Evolutionary conservation across 495 filamentous ascomycete genomes (phyloP).

Genomic region (Aspergillus conjunctus): DNA sequence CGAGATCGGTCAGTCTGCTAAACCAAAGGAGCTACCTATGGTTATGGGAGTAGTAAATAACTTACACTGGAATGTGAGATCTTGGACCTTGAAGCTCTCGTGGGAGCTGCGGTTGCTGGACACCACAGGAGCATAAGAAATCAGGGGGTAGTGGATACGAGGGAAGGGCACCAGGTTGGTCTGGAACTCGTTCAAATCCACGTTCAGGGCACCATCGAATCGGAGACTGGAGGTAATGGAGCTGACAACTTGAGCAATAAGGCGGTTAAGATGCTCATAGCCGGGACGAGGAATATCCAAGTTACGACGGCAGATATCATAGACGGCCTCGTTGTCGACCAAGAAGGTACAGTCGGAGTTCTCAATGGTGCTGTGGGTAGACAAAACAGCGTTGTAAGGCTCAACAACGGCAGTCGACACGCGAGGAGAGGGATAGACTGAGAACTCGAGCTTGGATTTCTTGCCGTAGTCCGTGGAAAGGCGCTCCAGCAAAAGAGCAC

Average conservation of each 20-base stretch:
- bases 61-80: constrained; percentile 84
- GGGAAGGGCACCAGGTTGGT: constrained; percentile 92
- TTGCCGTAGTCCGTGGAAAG: constrained; percentile 88
- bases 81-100: constrained; percentile 88
- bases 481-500: constrained; percentile 83
- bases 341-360: constrained; percentile 92
- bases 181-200: constrained; percentile 93
- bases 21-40: constrained; percentile 32
- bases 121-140: constrained; percentile 87
- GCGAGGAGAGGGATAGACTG: constrained; percentile 83
- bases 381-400: constrained; percentile 90
- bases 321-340: constrained; percentile 91
- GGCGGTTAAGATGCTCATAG: constrained; percentile 85
- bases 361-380: constrained; percentile 91
- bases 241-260: constrained; percentile 90
- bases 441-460: constrained; percentile 94
- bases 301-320: constrained; percentile 89
- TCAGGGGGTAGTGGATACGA: constrained; percentile 88
- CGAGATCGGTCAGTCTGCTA: constrained; percentile 15
- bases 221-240: constrained; percentile 89
- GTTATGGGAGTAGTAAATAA: constrained; percentile 1
- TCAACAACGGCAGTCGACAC: constrained; percentile 88
- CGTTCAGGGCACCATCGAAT: constrained; percentile 89
- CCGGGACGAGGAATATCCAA: constrained; percentile 83
- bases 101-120: constrained; percentile 79